Evolutionary conservation across 345 rosid species (phyloP), one percentile per base, ranked within the genome.

Genomic region (Eucalyptus pumila): DNA sequence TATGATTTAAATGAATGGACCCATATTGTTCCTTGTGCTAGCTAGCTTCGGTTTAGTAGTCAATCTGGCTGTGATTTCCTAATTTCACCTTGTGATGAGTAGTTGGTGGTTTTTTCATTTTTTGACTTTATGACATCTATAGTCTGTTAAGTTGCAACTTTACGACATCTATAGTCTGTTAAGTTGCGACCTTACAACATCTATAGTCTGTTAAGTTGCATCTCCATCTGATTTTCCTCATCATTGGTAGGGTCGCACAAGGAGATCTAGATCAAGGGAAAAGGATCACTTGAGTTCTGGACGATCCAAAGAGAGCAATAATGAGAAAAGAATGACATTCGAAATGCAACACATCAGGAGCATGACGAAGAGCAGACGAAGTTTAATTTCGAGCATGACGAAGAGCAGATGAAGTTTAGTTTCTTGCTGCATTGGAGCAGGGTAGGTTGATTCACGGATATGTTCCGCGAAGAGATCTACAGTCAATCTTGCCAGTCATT

Each of bases 181-280:
- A 49, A 49, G 50, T 49, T 14, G 16, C 15, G 45, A 37, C 45
- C 3, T 37, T 5, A 37, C 7, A 1, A 40, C 83, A 56, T 23
- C 27, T 72, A 34, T 72, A 19, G 81, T 72, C 26, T 37, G 23
- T 72, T 9, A 37, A 72, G 83, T 19, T 72, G 45, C 83, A 37
- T 37, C 83, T 72, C 45, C 83, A 72, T 76, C 83, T 76, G 47
- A 37, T 76, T 37, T 50, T 88, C 40, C 86, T 90, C 89, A 87
- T 23, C 6, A 32, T 34, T 92, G 69, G 72, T 88, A 95, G 97
- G 91, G 83, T 90, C 87, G 15, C 91, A 87, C 93, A 62, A 93
- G 92, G 90, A 93, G 95, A 91, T 93, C 95, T 88, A 92, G 91
- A 90, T 93, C 93, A 62, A 93, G 94, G 88, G 94, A 93, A 24